Evolutionary conservation across 1,139 yeast genomes (phyloP), one percentile per base, ranked within the genome.

Genomic region (Kodamaea plutei): DNA sequence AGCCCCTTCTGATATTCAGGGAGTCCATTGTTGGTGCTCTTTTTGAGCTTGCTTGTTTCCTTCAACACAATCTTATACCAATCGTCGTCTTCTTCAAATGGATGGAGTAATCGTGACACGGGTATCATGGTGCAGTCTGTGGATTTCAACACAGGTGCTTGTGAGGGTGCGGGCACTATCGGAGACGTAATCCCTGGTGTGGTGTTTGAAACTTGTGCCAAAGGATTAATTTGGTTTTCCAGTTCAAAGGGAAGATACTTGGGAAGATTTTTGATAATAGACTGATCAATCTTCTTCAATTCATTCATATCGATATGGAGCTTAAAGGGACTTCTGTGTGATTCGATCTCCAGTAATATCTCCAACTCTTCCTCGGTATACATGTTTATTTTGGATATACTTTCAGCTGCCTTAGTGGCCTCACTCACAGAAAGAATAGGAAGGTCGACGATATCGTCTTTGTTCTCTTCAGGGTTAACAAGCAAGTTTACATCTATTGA

Each of bases 1-100:
- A 78, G 51, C 3, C 82, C 80, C 47, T 72, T 75, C 39, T 76
- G 80, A 38, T 56, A 64, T 29, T 63, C 69, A 2, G 63, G 76
- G 28, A 62, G 48, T 26, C 60, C 52, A 9, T 35, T 29, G 15
- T 31, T 25, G 31, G 33, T 35, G 19, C 32, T 24, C 25, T 26
- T 11, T 24, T 18, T 42, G 25, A 29, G 41, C 15, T 43, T 48
- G 3, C 57, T 47, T 29, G 56, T 59, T 34, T 75, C 80, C 40
- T 73, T 71, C 33, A 76, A 63, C 4, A 80, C 66, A 15, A 83
- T 51, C 46, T 80, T 82, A 43, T 68, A 70, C 76, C 81, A 82
- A 15, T 69, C 71, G 15, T 79, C 74, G 36, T 73, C 83, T 26
- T 76, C 79, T 29, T 79, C 84, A 35, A 64, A 57, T 4, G 85